phyloP scores from a whole-genome alignment of 2,329 filamentous ascomycete genomes.

The Fonsecaea pedrosoi region DNA sequence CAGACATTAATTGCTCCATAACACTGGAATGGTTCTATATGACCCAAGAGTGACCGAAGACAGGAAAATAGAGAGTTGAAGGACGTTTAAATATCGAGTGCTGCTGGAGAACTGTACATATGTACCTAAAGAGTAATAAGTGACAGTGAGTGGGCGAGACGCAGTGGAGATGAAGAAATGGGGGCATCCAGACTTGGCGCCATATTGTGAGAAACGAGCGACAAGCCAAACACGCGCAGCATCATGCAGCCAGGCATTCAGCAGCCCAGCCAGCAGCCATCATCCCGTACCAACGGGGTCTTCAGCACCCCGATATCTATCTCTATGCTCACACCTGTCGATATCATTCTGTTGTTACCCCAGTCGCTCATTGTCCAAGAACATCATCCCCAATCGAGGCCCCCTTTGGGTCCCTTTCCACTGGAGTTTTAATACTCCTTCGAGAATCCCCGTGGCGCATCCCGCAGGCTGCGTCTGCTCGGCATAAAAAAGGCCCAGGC shows the following conservation, averaged over 20 bases:
- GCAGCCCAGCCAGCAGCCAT: background rate
- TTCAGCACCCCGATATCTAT: background rate
- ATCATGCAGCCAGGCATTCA: background rate
- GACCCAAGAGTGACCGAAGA: background rate
- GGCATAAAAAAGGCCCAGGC: constrained; percentile 10
- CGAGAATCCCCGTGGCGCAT: background rate
- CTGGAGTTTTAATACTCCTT: background rate
- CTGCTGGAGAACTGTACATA: no score
- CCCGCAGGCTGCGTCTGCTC: background rate
- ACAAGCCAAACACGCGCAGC: background rate
- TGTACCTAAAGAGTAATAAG: background rate
- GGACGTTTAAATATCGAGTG: background rate
- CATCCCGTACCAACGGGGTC: background rate
- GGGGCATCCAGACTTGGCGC: background rate
- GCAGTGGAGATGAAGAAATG: background rate
- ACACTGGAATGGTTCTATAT: background rate
- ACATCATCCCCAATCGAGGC: background rate
- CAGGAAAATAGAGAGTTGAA: background rate
- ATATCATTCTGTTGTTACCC: background rate
- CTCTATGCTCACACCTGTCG: background rate
- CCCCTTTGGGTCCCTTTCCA: background rate
- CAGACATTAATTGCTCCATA: background rate
- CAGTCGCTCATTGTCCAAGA: background rate
- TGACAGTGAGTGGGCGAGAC: background rate
- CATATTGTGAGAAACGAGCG: background rate